A percentile compares a stretch with the other conserved stretches of the same genome.
phyloP scores from a whole-genome alignment of 148 eudicot species.

The Chenopodium suecicum region DNA sequence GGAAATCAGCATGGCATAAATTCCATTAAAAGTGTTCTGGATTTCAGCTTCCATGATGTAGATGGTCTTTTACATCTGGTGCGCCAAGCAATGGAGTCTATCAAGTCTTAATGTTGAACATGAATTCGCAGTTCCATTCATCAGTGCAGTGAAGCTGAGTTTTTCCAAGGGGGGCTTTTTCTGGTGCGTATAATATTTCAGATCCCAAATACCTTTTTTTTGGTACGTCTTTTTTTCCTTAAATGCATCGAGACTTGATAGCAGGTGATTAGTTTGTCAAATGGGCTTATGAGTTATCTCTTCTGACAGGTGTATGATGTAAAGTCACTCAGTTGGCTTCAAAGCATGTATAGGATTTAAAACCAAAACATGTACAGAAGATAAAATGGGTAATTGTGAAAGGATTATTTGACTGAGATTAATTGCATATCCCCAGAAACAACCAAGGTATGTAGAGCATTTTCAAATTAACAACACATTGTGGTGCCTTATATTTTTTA shows the following conservation, averaged over 20 bases:
- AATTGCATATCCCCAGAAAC: constrained; percentile 25
- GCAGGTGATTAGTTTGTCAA: not conserved
- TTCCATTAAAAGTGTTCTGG: constrained; percentile 41
- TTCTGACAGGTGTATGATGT: constrained; percentile 24
- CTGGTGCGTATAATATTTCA: constrained; percentile 6
- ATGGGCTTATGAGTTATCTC: constrained; percentile 10
- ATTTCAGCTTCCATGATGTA: constrained; percentile 53
- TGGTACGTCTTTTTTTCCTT: constrained; percentile 15
- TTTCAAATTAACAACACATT: not conserved
- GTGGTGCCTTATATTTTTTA: not conserved
- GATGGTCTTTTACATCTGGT: constrained; percentile 40
- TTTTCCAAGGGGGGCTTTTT: constrained; percentile 6
- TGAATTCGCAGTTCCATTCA: not conserved
- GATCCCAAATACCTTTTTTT: constrained; percentile 11
- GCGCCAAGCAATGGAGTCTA: constrained; percentile 42
- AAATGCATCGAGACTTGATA: not conserved
- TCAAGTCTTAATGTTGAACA: constrained; percentile 15
- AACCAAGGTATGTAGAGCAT: constrained; percentile 18
- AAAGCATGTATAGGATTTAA: constrained; percentile 5
- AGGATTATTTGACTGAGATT: constrained; percentile 10
- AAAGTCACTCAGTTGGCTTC: constrained; percentile 16
- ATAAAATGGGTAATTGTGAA: constrained; percentile 9
- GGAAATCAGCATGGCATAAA: constrained; percentile 37
- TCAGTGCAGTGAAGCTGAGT: constrained; percentile 18
- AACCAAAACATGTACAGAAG: constrained; percentile 30